Conservation (phyloP, 495 filamentous ascomycete species). For the Neurospora africana region DNA sequence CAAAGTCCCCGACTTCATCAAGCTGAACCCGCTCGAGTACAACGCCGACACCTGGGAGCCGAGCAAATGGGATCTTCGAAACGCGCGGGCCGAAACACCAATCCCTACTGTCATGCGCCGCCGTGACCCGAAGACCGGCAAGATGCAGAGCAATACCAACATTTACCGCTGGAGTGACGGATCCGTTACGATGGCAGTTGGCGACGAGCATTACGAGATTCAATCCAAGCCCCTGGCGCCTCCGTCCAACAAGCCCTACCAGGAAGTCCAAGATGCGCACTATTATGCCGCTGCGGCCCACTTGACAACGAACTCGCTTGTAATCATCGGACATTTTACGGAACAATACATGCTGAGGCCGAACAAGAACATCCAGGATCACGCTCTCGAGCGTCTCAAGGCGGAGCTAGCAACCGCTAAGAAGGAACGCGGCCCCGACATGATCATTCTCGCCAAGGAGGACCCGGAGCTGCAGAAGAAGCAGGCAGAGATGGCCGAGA, state of each 20-base stretch:
- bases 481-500: slow-evolving; percentile 64
- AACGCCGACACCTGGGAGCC: slow-evolving; percentile 56
- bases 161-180: slow-evolving; percentile 78
- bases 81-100: slow-evolving; percentile 28
- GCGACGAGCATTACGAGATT: slow-evolving; percentile 71
- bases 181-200: slow-evolving; percentile 63
- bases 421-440: slow-evolving; percentile 35
- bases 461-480: slow-evolving; percentile 75
- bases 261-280: slow-evolving; percentile 62
- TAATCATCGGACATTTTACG: slow-evolving; percentile 70
- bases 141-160: slow-evolving; percentile 65
- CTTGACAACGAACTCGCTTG: slow-evolving; percentile 55
- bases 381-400: slow-evolving; percentile 66
- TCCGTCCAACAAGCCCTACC: slow-evolving; percentile 45
- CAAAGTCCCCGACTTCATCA: slow-evolving; percentile 69
- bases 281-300: slow-evolving; percentile 73
- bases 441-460: slow-evolving; percentile 50
- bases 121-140: slow-evolving; percentile 29
- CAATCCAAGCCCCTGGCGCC: slow-evolving; percentile 66
- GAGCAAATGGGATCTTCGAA: slow-evolving; percentile 35
- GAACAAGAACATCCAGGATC: slow-evolving; percentile 59
- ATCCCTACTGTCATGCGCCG: slow-evolving; percentile 30
- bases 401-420: slow-evolving; percentile 54
- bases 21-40: slow-evolving; percentile 63
- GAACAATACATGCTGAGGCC: slow-evolving; percentile 64